These are phyloP conservation scores for Favolaschia claudopus DNA, from an alignment of 768 basidiomycete genomes.

Conservation along the genomic window DNA sequence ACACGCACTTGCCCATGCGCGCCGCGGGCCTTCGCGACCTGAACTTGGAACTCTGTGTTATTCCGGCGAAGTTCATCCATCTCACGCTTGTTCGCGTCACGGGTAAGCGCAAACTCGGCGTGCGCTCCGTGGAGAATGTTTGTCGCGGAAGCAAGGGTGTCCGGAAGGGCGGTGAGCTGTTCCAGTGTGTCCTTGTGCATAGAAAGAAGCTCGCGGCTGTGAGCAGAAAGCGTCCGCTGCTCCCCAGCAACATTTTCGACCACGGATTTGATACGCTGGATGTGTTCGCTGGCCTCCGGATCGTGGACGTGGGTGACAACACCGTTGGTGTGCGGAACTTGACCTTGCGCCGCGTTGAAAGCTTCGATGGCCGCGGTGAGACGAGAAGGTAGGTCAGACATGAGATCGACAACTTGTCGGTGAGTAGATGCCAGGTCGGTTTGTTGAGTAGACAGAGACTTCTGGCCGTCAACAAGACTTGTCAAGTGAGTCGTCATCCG, in stretches of 20 bases:
- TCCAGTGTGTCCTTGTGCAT: slow-evolving; percentile 61
- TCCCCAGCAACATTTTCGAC: slow-evolving; percentile 58
- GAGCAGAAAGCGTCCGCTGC: slow-evolving; percentile 56
- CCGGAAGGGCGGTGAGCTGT: slow-evolving; percentile 66
- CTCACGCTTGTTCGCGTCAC: slow-evolving; percentile 65
- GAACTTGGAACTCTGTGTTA: slow-evolving; percentile 75
- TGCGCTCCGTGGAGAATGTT: slow-evolving; percentile 66
- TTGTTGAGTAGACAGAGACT: slow-evolving; percentile 46
- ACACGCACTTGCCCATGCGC: slow-evolving; percentile 81
- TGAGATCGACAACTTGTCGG: slow-evolving; percentile 44
- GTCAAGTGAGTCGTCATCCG: slow-evolving; percentile 49
- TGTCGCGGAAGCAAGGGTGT: slow-evolving; percentile 59
- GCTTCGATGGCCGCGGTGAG: slow-evolving; percentile 53
- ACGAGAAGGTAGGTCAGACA: slow-evolving; percentile 57
- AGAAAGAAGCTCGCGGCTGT: slow-evolving; percentile 55
- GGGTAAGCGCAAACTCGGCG: slow-evolving; percentile 66
- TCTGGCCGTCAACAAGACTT: slow-evolving; percentile 50
- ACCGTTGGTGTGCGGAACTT: slow-evolving; percentile 40
- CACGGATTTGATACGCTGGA: slow-evolving; percentile 55
- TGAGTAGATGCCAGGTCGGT: slow-evolving; percentile 48
- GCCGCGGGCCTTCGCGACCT: slow-evolving; percentile 78
- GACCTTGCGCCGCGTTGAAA: slow-evolving; percentile 47
- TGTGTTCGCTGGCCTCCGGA: slow-evolving; percentile 38
- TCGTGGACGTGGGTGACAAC: slow-evolving; percentile 25
- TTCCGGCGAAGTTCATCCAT: slow-evolving; percentile 72